Evolutionary conservation across 805 yeast genomes (phyloP).

Genomic region (Brettanomyces custersianus): DNA sequence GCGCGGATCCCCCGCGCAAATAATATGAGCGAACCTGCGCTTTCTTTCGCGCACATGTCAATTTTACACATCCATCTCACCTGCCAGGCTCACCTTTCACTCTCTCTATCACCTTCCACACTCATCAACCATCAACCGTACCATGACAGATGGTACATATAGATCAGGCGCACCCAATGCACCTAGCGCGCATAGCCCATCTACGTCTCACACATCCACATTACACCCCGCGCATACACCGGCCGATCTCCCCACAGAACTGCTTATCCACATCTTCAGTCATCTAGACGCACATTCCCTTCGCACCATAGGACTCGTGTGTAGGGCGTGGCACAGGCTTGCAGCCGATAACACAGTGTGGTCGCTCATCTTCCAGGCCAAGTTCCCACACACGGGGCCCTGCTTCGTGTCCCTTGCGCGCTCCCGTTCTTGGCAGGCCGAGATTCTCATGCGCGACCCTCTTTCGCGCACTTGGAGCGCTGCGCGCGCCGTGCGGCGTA

Average conservation of each 20-base stretch:
- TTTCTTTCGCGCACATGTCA: no score
- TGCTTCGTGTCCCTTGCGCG: constrained; percentile 36
- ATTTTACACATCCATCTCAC: no score
- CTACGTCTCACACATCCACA: no score
- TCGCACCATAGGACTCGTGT: constrained; percentile 32
- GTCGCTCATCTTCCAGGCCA: constrained; percentile 34
- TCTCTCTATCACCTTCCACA: no score
- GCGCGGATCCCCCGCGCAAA: no score
- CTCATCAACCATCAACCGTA: no score
- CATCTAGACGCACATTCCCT: constrained; percentile 38
- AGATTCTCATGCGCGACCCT: constrained; percentile 32
- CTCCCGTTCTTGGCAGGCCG: constrained; percentile 37
- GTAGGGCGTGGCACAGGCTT: constrained; percentile 37
- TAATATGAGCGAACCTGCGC: no score
- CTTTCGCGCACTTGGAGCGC: constrained; percentile 31
- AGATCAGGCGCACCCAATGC: no score
- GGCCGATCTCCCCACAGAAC: constrained; percentile 34
- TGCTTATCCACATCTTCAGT: constrained; percentile 35
- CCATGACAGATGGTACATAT: no score
- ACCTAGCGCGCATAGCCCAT: no score
- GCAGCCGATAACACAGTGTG: constrained; percentile 39
- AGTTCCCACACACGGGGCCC: constrained; percentile 26
- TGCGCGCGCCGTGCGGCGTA: constrained; percentile 17
- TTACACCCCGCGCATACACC: no score
- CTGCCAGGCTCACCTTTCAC: no score